phyloP scores from a whole-genome alignment of 441 rosid genomes.

The Pelargonium cotyledonis region DNA sequence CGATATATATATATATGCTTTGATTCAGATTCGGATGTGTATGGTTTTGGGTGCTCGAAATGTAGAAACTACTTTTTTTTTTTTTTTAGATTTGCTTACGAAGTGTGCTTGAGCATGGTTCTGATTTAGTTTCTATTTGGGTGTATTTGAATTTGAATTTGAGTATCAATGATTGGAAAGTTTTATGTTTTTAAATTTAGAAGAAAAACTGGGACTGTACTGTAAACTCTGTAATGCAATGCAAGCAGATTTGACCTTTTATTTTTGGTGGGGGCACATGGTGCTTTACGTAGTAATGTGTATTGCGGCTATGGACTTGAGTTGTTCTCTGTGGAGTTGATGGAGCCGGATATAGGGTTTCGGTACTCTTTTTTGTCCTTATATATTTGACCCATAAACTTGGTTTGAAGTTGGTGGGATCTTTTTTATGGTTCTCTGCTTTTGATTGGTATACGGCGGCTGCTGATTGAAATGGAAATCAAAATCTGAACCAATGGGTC shows the following conservation, averaged over 20 bases:
- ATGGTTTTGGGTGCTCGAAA: background rate
- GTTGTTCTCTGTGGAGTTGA: background rate
- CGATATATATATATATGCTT: background rate
- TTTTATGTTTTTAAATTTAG: background rate
- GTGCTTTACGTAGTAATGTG: background rate
- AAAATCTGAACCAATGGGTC: too few relatives aligned
- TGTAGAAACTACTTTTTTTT: background rate
- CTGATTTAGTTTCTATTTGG: background rate
- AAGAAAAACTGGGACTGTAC: background rate
- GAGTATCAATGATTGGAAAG: background rate
- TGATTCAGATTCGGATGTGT: slow-evolving; percentile 4
- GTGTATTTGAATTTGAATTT: background rate
- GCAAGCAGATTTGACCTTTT: too few relatives aligned
- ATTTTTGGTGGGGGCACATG: too few relatives aligned
- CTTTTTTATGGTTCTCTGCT: background rate
- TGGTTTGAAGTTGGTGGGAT: background rate
- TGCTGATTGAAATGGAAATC: background rate
- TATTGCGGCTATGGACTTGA: background rate
- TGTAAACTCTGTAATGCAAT: background rate
- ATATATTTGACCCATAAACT: background rate
- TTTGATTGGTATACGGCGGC: background rate
- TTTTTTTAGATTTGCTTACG: background rate
- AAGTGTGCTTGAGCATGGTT: background rate
- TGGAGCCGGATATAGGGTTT: background rate
- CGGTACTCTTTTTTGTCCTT: background rate